Evolutionary conservation across 805 yeast genomes (phyloP).

Genomic region (Saturnispora gosingensis): DNA sequence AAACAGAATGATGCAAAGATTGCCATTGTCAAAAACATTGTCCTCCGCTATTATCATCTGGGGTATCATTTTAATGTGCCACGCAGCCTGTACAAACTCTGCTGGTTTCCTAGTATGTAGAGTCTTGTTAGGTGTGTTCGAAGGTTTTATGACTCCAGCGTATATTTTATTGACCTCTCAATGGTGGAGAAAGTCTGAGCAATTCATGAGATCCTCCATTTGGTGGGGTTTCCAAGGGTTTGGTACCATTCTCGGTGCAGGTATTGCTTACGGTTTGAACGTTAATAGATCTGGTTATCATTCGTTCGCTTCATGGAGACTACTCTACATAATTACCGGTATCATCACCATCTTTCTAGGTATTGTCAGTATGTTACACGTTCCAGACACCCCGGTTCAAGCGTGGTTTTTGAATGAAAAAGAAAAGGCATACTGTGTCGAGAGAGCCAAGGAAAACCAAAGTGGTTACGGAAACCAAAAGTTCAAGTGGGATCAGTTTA

Average conservation of each 20-base stretch:
- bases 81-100: slow-evolving; percentile 36
- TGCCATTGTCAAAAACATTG: slow-evolving; percentile 36
- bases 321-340: slow-evolving; percentile 28
- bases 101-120: slow-evolving; percentile 40
- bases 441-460: slow-evolving; percentile 26
- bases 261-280: slow-evolving; percentile 27
- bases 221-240: slow-evolving; percentile 27
- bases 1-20: slow-evolving; percentile 35
- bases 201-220: slow-evolving; percentile 23
- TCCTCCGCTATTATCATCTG: slow-evolving; percentile 28
- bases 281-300: slow-evolving; percentile 16
- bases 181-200: slow-evolving; percentile 29
- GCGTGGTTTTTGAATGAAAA: slow-evolving; percentile 29
- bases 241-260: slow-evolving; percentile 25
- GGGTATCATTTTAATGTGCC: slow-evolving; percentile 40
- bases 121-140: slow-evolving; percentile 40
- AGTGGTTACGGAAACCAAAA: slow-evolving; percentile 28
- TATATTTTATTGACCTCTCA: slow-evolving; percentile 25
- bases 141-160: slow-evolving; percentile 30
- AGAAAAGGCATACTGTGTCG: slow-evolving; percentile 29
- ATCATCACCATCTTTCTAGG: slow-evolving; percentile 28
- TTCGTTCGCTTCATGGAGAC: slow-evolving; percentile 24
- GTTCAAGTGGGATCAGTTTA: slow-evolving; percentile 23
- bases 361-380: slow-evolving; percentile 19
- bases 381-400: slow-evolving; percentile 28